phyloP scores from a whole-genome alignment of 1,284 basidiomycete species.

The Rhodotorula mucilaginosa region DNA sequence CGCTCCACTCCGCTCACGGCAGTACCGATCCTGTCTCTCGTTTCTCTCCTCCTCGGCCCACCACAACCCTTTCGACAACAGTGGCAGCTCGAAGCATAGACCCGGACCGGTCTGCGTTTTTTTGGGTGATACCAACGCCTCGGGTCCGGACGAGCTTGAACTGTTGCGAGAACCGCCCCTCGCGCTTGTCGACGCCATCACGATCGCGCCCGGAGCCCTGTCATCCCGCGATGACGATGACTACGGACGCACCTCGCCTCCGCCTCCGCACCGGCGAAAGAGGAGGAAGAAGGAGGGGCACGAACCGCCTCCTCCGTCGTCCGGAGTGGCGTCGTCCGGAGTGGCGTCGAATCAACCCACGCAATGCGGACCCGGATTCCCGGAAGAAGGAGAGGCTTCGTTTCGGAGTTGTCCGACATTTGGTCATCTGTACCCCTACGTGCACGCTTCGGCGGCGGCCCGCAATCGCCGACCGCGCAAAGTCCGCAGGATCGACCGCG shows the following conservation, averaged over 20 bases:
- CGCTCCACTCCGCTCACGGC: constrained; percentile 12
- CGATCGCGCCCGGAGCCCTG: not conserved
- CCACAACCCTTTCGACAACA: not conserved
- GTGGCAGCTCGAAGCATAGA: too few species aligned
- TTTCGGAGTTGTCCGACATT: constrained; percentile 26
- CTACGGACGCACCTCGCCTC: too few species aligned
- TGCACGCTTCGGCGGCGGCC: not conserved
- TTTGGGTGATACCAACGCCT: constrained; percentile 32
- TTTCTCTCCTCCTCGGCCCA: not conserved
- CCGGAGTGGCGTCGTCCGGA: too few species aligned
- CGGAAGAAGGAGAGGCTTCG: not conserved
- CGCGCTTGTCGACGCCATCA: constrained; percentile 3
- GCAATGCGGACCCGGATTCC: not conserved
- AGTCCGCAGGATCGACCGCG: constrained; percentile 27
- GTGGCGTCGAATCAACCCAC: too few species aligned
- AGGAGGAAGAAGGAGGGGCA: too few species aligned
- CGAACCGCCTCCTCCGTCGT: too few species aligned
- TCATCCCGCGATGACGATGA: too few species aligned
- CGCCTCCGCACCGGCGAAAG: not conserved
- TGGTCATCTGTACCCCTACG: constrained; percentile 29
- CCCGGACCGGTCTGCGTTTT: constrained; percentile 8
- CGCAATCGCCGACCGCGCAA: constrained; percentile 15
- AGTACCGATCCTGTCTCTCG: constrained; percentile 13
- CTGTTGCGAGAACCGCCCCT: not conserved
- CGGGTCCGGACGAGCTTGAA: constrained; percentile 13